These are phyloP conservation scores for Erodium moschatum DNA, from an alignment of 441 rosid species.

Conservation along the genomic window DNA sequence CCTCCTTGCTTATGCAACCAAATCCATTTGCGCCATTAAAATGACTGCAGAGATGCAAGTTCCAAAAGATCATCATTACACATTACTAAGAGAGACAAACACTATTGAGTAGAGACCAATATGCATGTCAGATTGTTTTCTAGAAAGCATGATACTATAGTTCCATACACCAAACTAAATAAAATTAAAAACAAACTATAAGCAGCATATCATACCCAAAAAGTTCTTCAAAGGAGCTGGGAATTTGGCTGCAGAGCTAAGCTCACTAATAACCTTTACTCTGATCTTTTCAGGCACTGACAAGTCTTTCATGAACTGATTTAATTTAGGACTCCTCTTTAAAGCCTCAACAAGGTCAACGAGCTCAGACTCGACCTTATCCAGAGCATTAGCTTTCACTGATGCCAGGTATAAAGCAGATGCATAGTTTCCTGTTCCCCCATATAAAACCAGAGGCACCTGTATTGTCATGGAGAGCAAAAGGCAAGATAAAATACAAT, in stretches of 20 bases:
- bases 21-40: not conserved
- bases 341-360: conserved; percentile 51
- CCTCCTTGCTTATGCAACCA: not conserved
- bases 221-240: conserved; percentile 57
- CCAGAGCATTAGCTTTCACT: conserved; percentile 51
- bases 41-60: not conserved
- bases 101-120: not conserved
- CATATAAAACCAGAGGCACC: conserved; percentile 71
- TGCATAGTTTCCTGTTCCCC: conserved; percentile 87
- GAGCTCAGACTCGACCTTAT: conserved; percentile 68
- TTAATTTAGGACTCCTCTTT: conserved; percentile 45
- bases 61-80: not conserved
- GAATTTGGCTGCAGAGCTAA: conserved; percentile 53
- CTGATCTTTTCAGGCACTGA: conserved; percentile 54
- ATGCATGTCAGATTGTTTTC: not conserved
- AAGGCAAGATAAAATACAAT: conserved; percentile 10
- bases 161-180: not conserved
- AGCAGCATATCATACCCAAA: conserved; percentile 41
- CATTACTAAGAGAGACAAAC: not conserved
- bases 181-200: not conserved
- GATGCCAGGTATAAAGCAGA: conserved; percentile 65
- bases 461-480: conserved; percentile 23
- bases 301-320: conserved; percentile 65
- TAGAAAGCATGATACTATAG: not conserved
- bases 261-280: conserved; percentile 50